These are phyloP conservation scores for Metarhizium brunneum DNA, from an alignment of 2,329 filamentous ascomycete genomes.

Conservation along the genomic window DNA sequence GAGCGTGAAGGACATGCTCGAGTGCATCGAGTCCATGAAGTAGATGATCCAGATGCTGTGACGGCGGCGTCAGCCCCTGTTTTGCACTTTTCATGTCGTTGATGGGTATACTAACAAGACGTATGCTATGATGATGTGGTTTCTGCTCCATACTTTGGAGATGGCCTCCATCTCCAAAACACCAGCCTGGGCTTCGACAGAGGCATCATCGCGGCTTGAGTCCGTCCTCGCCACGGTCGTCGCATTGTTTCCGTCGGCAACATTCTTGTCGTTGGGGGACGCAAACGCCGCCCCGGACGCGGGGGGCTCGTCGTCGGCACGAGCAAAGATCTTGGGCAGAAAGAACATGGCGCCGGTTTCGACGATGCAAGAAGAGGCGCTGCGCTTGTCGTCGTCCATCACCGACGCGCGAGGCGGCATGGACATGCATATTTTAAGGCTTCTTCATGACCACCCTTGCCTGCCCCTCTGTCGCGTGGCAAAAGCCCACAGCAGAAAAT, in stretches of 20 bases:
- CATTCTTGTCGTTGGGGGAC: neutral
- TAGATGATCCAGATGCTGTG: slow-evolving; percentile 6
- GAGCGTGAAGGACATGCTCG: neutral
- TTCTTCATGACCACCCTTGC: no score
- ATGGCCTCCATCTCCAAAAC: neutral
- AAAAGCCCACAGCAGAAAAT: no score
- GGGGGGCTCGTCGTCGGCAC: neutral
- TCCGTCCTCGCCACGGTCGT: neutral
- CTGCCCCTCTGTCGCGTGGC: no score
- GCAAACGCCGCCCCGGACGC: neutral
- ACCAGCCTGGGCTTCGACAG: neutral
- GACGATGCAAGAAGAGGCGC: neutral
- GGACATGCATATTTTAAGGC: no score
- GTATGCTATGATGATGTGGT: slow-evolving; percentile 1
- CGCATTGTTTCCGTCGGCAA: neutral
- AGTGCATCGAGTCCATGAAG: slow-evolving; percentile 5
- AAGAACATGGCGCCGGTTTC: neutral
- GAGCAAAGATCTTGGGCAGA: slow-evolving; percentile 2
- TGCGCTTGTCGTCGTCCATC: neutral
- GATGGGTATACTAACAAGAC: neutral
- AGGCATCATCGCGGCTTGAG: neutral
- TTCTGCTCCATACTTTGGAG: slow-evolving; percentile 1
- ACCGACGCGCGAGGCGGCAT: no score
- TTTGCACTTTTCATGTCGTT: no score
- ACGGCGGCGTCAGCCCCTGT: neutral